A percentile compares a stretch with the other conserved stretches of the same genome.
phyloP scores from a whole-genome alignment of 768 basidiomycete species.

The Postia placenta region DNA sequence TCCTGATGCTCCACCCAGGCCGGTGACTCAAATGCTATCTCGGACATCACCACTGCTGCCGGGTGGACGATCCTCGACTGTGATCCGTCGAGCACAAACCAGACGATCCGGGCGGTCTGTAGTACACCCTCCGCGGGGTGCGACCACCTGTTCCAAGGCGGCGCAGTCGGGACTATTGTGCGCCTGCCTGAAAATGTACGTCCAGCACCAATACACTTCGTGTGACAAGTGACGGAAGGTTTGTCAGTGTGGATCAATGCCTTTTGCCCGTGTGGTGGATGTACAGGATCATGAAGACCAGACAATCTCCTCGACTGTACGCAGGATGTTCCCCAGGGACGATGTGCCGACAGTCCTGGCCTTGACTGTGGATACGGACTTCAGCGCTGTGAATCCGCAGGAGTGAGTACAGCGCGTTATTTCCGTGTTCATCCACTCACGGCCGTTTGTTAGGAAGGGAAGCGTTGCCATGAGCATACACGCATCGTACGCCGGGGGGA shows the following conservation, averaged over 20 bases:
- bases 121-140: conserved; percentile 27
- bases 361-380: conserved; percentile 37
- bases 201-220: conserved; percentile 2
- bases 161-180: conserved; percentile 44
- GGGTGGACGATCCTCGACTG: conserved; percentile 50
- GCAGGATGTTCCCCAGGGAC: conserved; percentile 26
- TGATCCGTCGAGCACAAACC: conserved; percentile 30
- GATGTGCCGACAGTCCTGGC: conserved; percentile 30
- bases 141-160: conserved; percentile 33
- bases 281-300: conserved; percentile 39
- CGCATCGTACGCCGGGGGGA: no score
- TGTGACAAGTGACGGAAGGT: no score
- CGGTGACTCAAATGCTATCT: conserved; percentile 21
- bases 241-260: conserved; percentile 18
- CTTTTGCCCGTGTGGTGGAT: conserved; percentile 31
- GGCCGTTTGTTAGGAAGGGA: no score
- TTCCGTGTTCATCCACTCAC: no score
- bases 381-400: conserved; percentile 21
- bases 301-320: conserved; percentile 27
- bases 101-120: conserved; percentile 47
- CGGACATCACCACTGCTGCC: conserved; percentile 38
- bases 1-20: conserved; percentile 3
- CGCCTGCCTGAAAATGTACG: conserved; percentile 46
- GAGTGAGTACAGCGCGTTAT: no score
- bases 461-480: no score